Evolutionary conservation across 495 filamentous ascomycete species (phyloP), one percentile per base, ranked within the genome.

Genomic region (Hyaloscypha variabilis): DNA sequence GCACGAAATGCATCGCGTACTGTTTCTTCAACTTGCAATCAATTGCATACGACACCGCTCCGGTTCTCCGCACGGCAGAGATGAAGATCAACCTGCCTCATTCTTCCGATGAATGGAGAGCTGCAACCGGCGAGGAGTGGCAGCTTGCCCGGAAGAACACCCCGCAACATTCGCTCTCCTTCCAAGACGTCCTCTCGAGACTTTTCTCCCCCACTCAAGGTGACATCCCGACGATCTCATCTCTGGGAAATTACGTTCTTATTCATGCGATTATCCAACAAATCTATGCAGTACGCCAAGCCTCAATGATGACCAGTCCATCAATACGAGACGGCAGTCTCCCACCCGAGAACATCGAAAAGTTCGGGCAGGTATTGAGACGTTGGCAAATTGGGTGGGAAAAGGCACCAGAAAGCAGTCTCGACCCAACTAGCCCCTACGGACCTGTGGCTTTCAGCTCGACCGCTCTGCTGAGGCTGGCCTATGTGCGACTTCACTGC

Each of bases 181-280:
- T 87, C 23, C 82, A 84, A 60, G 77, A 82, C 50, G 81, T 80
- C 0, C 79, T 85, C 36, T 71, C 77, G 53, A 66, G 85, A 28
- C 77, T 87, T 46, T 80, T 77, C 13, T 68, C 77, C 0, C 70
- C 19, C n/a, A 46, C 77, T 2, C 81, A 84, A 62, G 76, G 74
- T 19, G 78, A 81, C 17, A 81, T 80, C 3, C 75, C 84, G 8
- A 81, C 83, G 66, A 79, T 75, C 71, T 88, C 88, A 8, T 86
- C 87, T 0, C 77, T 90, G 0, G 88, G 88, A 19, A 87, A 87
- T 65, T 90, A 90, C 65, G 81, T 88, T 6, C 81, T 91, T 5
- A 89, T 91, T 39, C 84, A 89, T 66, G 88, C 87, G 0, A 74
- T 91, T 58, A 80, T 90, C 17, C 89, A 91, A 66, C 85, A 89